Base-by-base conservation (phyloP, 441 rosid genomes). In the Gossypium davidsonii region DNA sequence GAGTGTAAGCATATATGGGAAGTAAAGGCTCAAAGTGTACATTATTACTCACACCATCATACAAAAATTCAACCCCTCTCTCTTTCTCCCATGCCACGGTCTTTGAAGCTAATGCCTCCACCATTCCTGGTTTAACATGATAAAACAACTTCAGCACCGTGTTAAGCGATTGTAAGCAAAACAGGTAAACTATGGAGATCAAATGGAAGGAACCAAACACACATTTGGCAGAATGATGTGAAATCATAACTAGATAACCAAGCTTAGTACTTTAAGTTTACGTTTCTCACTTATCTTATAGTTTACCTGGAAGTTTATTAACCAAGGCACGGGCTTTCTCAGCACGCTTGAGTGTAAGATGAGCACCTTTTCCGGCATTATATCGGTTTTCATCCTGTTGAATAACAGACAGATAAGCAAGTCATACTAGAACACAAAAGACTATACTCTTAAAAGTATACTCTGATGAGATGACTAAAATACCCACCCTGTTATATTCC, bases 351-450 rank as follows among this genome's bases (percentile, higher is more conserved):
- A 93, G 97, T 67, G 85, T 89, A 71, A 95, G 96, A 85, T 93
- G 99, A 81, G 97, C 89, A 70, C 99, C 99, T 85, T 85, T 86
- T 75, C 98, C 97, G 70, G 99, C 99, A 79, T 90, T 93, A 71
- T 95, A 95, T 79, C 99, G 79, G 79, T 95, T 95, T 18, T 91
- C 94, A 64, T 95, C 98, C 99, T 93, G 83, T 65, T 59, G 28
- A 69, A 63, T 51, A 72, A 73, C 52, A 70, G 71, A 67, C 44
- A 67, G 26, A 52, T 75, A 66, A 76, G 76, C 56, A 56, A 56
- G 77, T 26, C 9, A 79, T 11, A 14, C n/a, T 20, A 28, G 1
- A 25, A 9, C 26, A 10, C 20, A 12, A n/a, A 15, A 20, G 58
- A 69, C 15, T 0, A 20, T 11, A 37, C 44, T 37, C 44, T 8